These are phyloP conservation scores for Silybum marianum DNA, from an alignment of 129 eudicot genomes.

Conservation along the genomic window DNA sequence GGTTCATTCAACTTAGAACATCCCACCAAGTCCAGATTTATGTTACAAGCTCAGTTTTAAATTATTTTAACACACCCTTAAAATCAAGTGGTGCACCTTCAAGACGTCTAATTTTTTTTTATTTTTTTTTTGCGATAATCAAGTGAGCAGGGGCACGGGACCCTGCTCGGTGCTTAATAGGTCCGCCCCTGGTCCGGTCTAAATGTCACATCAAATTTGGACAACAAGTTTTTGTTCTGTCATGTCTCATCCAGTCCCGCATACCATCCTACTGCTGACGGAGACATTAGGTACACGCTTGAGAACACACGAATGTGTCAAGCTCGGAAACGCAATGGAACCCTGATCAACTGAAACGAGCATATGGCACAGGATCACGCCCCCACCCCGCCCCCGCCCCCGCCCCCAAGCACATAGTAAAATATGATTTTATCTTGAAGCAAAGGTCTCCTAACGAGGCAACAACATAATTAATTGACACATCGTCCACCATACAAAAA, in stretches of 20 bases:
- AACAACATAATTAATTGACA: slow-evolving; percentile 26
- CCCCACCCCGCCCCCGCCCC: neutral
- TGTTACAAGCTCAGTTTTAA: too few relatives aligned
- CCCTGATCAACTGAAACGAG: neutral
- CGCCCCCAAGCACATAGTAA: neutral
- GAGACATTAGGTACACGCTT: neutral
- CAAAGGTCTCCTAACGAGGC: slow-evolving; percentile 28
- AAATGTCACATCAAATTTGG: neutral
- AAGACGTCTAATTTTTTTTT: too few relatives aligned
- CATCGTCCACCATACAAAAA: slow-evolving; percentile 29
- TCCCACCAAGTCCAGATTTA: too few relatives aligned
- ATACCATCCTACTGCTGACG: neutral
- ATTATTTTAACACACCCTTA: too few relatives aligned
- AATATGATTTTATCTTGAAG: slow-evolving; percentile 3
- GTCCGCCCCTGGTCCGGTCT: neutral
- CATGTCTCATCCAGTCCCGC: neutral
- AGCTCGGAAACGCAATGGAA: neutral
- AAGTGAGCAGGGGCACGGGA: too few relatives aligned
- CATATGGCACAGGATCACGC: neutral
- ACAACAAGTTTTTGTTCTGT: neutral
- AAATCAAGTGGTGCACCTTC: too few relatives aligned
- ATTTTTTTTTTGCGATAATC: too few relatives aligned
- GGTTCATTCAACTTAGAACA: too few relatives aligned
- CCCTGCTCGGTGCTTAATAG: too few relatives aligned
- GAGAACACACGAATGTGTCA: neutral